Evolutionary conservation across 1,284 basidiomycete species (phyloP), one percentile per base, ranked within the genome.

Genomic region (Ceratobasidium sp.): DNA sequence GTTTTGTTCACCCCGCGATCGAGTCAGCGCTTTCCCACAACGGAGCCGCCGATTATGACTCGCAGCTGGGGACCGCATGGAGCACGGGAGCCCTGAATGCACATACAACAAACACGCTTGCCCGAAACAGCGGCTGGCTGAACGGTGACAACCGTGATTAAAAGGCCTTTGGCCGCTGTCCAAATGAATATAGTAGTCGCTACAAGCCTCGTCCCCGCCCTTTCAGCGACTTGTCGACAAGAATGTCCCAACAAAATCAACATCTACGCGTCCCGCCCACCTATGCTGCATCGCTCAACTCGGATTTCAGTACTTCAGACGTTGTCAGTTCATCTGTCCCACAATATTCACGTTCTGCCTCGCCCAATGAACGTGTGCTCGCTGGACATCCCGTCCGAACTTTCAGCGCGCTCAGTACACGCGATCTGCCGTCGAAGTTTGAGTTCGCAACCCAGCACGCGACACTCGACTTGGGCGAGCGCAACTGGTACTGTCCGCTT

Each of bases 241-340:
- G 21, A 41, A 69, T 69, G 65, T 32, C 52, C 9, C 39, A 46
- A 1, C 53, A 52, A 10, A 41, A 69, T 21, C 65, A 69, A 46
- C 65, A 69, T 23, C 30, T 58, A 6, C 65, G 53, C 43, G 53
- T 69, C 23, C 65, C 53, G 26, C 65, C 65, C 23, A 58, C 65
- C 1, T 69, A 69, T n/a, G 53, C 65, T 3, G 65, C 52, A 18
- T 69, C 65, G 23, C 43, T 69, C 39, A 69, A 58, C 18, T 69
- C 65, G 30, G 65, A 69, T 32, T 69, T 69, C 53, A 69, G 53
- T 28, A 58, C 52, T 10, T 69, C 65, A 18, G 65, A 69, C 32
- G 53, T 50, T 6, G 39, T 57, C 28, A 58, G 53, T 28, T 69
- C 65, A 10, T 39, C 48, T 2, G 65, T 58, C 21, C 65, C 65